Evolutionary conservation across 352 stramenopile genomes (phyloP).

Genomic region (Saprolegnia parasitica): DNA sequence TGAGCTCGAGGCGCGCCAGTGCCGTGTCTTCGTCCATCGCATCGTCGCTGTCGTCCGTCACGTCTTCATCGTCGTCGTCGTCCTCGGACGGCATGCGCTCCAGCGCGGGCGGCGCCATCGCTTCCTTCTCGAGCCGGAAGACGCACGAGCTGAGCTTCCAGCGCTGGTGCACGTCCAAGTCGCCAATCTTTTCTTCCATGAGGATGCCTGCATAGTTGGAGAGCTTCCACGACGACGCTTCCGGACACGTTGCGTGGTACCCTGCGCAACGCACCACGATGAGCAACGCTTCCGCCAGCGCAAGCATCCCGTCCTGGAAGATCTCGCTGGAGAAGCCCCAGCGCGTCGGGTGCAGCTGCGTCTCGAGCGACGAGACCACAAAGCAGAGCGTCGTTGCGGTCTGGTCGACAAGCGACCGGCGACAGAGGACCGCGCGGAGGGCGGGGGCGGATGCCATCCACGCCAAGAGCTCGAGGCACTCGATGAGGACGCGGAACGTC

Average conservation of each 20-base stretch:
- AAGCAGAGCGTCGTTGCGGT: conserved; percentile 61
- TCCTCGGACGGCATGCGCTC: not conserved
- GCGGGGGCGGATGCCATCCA: conserved; percentile 51
- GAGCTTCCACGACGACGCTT: conserved; percentile 63
- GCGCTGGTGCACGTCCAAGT: conserved; percentile 56
- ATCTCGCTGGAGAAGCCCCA: conserved; percentile 53
- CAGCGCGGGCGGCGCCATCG: conserved; percentile 4
- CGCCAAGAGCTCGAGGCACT: conserved; percentile 56
- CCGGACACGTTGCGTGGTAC: conserved; percentile 35
- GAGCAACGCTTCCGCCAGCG: conserved; percentile 57
- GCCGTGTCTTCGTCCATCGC: conserved; percentile 59
- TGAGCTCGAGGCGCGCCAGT: conserved; percentile 54
- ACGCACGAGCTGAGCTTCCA: conserved; percentile 52
- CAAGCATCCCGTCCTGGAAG: conserved; percentile 48
- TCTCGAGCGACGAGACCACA: conserved; percentile 43
- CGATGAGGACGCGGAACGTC: conserved; percentile 55
- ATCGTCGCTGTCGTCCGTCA: conserved; percentile 29
- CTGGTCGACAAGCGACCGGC: conserved; percentile 57
- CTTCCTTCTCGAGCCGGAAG: conserved; percentile 43
- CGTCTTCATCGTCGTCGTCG: conserved; percentile 13
- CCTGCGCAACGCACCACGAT: conserved; percentile 55
- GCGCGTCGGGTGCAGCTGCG: conserved; percentile 39
- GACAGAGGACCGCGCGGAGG: conserved; percentile 46
- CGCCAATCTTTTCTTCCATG: conserved; percentile 51
- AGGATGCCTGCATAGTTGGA: conserved; percentile 42